Evolutionary conservation across 768 basidiomycete genomes (phyloP), one percentile per base, ranked within the genome.

Genomic region (Rhizopogon sp.): DNA sequence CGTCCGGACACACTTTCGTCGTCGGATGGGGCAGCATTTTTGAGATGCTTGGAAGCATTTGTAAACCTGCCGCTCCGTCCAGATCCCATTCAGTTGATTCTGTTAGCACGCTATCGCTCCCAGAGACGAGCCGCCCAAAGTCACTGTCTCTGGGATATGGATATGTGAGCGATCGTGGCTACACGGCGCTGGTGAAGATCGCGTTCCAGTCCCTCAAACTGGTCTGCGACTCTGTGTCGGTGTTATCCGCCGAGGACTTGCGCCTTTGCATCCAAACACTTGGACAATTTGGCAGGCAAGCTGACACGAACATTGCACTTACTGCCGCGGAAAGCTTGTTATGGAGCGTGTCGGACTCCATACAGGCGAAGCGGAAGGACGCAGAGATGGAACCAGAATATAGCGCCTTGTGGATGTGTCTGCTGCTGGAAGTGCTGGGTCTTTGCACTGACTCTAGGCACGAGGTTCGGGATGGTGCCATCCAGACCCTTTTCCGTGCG

Each of bases 291-390:
- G 94, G 95, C 7, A 81, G 87, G 16, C 96, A 98, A 63, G 80
- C 84, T 1, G 97, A 98, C 60, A 95, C 96, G 39, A 99, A 99
- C 62, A 96, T 99, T 54, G 91, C 94, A 1, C 73, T 99, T 53
- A 96, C 96, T 1, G 92, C 93, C 0, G 93, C 95, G 0, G 93
- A 93, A 55, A 93, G 92, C 52, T 72, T 98, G 3, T 75, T 99
- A 5, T 98, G 96, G 96, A 88, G 90, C 57, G 90, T 99, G 0
- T 97, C 95, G 0, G 96, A 99, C 66, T 89, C 92, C 1, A 91
- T 98, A 37, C 93, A 96, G 64, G 82, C 87, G 6, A 89, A 91
- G 65, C 80, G 90, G 20, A 86, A 86, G 60, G 79, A 78, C 43
- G 70, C 63, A 16, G 81, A 83, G 54, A 81, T 84, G 59, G 85